Evolutionary conservation across 352 stramenopile genomes (phyloP), one percentile per base, ranked within the genome.

Genomic region (Phytophthora niederhauseri): DNA sequence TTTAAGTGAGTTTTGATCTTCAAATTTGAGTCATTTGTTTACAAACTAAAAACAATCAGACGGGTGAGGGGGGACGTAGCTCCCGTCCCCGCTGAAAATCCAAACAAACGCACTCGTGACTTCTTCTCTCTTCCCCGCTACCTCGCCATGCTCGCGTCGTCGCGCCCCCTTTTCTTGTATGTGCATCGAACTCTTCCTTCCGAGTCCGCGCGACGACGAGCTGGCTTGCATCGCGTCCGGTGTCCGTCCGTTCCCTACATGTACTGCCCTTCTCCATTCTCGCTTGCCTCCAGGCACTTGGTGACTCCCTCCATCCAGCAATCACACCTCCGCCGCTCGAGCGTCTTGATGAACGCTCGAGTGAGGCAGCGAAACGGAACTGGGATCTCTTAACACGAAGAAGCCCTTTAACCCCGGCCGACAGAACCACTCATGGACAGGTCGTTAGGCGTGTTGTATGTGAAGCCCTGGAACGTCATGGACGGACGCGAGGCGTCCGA

Each of bases 401-500:
- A 53, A 48, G 43, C 22, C 49, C 14, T 20, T 76, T 90, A 93
- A 60, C 78, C 62, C 30, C 76, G 82, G 19, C 84, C 84, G 46
- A 87, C 87, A 12, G 85, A 93, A 36, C 63, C 72, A 31, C 81
- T 81, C 85, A 94, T 94, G 24, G 84, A 87, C 66, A 96, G 66
- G 56, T 96, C 88, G 70, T 93, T 96, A 22, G 89, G 89, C 64
- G 89, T 96, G 76, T 96, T 94, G 79, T 95, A 96, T 53, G 89
- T 95, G 72, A 96, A 96, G 15, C 87, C 89, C 72, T 95, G 85
- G 77, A 96, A 96, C 57, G 89, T 96, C 81, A 93, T 94, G 57
- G 87, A 95, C 61, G 84, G 84, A 46, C 89, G 84, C 51, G 84
- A 94, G 11, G 85, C 81, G 63, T 95, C 85, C 28, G 87, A 94